Base-by-base conservation (phyloP, 495 filamentous ascomycete genomes). In the Penicillium simplicissimum region DNA sequence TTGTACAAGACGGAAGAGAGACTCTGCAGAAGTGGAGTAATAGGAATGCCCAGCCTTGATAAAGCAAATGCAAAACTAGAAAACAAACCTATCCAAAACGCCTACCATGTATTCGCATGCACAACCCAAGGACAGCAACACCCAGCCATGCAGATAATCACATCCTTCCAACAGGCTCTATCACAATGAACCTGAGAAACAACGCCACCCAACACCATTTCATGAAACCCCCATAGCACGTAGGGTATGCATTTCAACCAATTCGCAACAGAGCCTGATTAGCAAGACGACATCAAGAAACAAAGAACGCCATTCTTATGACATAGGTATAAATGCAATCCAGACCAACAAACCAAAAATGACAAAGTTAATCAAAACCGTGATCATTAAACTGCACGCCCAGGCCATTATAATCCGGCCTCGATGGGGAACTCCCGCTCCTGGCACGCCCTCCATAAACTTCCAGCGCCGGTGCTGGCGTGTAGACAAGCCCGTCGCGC, bases 351-450 rank as follows among this genome's bases (percentile, higher is more conserved):
- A 42, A 25, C 14, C 4, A 42, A 15, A 17, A 31, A n/a, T n/a
- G n/a, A n/a, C n/a, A n/a, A 55, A 40, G 0, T 42, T 34, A 38
- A 55, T 42, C 35, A 35, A 49, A 49, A 31, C n/a, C 45, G 15
- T 23, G 45, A 49, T 49, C 45, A 28, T 19, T 37, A n/a, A 65
- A 68, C 25, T 63, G 57, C 47, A 74, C 55, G 21, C 67, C 74
- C 14, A 74, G 38, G 5, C 70, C 67, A 60, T 63, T 63, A 51
- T 63, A 70, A 23, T 63, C 48, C 28, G 71, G 67, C 1, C 53
- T 64, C 9, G 61, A 78, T 76, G 45, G 88, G 78, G 53, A 89
- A 81, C 74, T 90, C 81, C 73, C 85, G 86, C 77, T 79, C 57
- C 72, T 69, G 60, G 67, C 66, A 59, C 67, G 74, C 57, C 61